A percentile compares a stretch with the other conserved stretches of the same genome.
Evolutionary conservation across 192 early-diverging fungal genomes (phyloP).

Genomic region (Lobosporangium transversale): DNA sequence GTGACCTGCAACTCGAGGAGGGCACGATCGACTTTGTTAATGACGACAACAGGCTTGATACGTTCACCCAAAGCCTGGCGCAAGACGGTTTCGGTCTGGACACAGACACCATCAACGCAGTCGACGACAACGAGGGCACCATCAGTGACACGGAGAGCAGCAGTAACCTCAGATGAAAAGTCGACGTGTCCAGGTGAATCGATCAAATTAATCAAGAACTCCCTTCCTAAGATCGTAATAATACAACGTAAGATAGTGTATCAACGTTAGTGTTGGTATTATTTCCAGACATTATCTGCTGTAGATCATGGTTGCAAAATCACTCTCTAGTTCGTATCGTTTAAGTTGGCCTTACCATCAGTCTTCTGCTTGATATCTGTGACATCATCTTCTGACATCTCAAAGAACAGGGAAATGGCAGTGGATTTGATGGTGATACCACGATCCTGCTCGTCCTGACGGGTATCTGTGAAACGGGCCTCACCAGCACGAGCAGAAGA

Average conservation of each 20-base stretch:
- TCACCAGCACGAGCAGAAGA: conserved; percentile 94
- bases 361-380: conserved; percentile 89
- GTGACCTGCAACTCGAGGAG: conserved; percentile 94
- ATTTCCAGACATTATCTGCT: too few species aligned
- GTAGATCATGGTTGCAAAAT: too few species aligned
- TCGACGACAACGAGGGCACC: conserved; percentile 99
- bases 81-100: conserved; percentile 99
- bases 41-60: conserved; percentile 96
- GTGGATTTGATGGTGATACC: conserved; percentile 99
- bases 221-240: conserved; percentile 62
- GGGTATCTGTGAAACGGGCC: conserved; percentile 97
- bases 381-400: conserved; percentile 87
- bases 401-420: conserved; percentile 98
- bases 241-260: neutral
- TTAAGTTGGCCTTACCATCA: conserved; percentile 74
- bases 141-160: conserved; percentile 98
- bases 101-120: conserved; percentile 97
- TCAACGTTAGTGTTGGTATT: neutral
- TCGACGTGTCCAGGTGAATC: conserved; percentile 99
- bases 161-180: conserved; percentile 99
- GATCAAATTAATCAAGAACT: conserved; percentile 99
- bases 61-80: conserved; percentile 97
- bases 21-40: conserved; percentile 99
- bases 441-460: conserved; percentile 97
- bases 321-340: too few species aligned